A percentile compares a stretch with the other conserved stretches of the same genome.
phyloP scores from a whole-genome alignment of 2,329 filamentous ascomycete genomes.

The Penicillium hordei region DNA sequence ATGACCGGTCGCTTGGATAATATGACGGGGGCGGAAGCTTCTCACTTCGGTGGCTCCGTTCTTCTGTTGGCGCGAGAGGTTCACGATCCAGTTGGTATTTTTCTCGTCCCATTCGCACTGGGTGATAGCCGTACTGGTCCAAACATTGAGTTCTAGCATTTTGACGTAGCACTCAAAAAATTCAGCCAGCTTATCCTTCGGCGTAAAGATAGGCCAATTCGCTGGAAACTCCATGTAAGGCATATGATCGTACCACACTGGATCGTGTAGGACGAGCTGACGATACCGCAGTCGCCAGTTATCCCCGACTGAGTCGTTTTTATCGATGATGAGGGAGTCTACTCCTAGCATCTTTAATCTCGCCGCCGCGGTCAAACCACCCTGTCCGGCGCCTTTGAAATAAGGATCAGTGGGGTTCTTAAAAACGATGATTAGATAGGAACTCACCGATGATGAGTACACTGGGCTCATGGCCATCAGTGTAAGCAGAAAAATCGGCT shows the following conservation, averaged over 20 bases:
- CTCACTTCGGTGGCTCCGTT: neutral
- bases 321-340: slow-evolving; percentile 58
- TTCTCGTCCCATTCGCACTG: neutral
- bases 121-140: neutral
- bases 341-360: slow-evolving; percentile 55
- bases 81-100: neutral
- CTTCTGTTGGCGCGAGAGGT: neutral
- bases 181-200: slow-evolving; percentile 69
- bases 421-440: neutral
- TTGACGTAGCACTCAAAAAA: slow-evolving; percentile 67
- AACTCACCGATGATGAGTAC: neutral
- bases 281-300: slow-evolving; percentile 61
- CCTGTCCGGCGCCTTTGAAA: neutral
- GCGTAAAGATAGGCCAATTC: slow-evolving; percentile 69
- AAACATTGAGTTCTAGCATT: slow-evolving; percentile 29
- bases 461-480: neutral
- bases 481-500: neutral
- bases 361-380: neutral
- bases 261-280: neutral
- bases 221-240: slow-evolving; percentile 64
- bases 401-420: neutral
- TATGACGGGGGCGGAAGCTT: neutral
- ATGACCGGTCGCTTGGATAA: neutral
- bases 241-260: slow-evolving; percentile 44
- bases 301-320: slow-evolving; percentile 59